Evolutionary conservation across 306 rosid species (phyloP).

Genomic region (Vicia faba): DNA sequence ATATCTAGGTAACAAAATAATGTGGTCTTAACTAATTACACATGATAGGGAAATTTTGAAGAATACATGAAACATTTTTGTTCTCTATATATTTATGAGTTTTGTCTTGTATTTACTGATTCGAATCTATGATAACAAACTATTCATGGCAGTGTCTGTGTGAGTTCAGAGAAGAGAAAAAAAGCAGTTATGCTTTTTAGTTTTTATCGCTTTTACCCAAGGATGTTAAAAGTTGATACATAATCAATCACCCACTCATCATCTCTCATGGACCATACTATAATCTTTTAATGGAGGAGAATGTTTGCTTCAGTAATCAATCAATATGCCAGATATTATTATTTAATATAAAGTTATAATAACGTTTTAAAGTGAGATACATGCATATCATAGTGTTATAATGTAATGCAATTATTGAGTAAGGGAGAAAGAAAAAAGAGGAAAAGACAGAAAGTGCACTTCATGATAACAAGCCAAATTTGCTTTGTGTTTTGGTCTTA

Average conservation of each 20-base stretch:
- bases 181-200: constrained; percentile 35
- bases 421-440: constrained; percentile 39
- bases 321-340: background rate
- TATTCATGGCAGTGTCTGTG: constrained; percentile 27
- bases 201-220: constrained; percentile 30
- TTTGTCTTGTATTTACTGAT: constrained; percentile 28
- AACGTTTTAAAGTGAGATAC: background rate
- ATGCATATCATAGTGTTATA: constrained; percentile 19
- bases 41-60: too few relatives aligned
- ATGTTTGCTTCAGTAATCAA: constrained; percentile 46
- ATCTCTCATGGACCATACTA: constrained; percentile 34
- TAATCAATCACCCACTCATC: constrained; percentile 48
- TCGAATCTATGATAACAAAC: constrained; percentile 27
- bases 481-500: constrained; percentile 72
- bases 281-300: constrained; percentile 45
- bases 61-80: too few relatives aligned
- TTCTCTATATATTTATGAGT: background rate
- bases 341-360: background rate
- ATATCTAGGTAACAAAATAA: too few relatives aligned
- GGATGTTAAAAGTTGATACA: constrained; percentile 32
- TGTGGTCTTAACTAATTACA: too few relatives aligned
- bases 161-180: constrained; percentile 2
- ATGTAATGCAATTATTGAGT: constrained; percentile 18
- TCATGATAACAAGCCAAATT: constrained; percentile 58
- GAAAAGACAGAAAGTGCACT: constrained; percentile 86